Percentiles rank a stretch among this genome's conserved stretches.
Conservation (phyloP, 1,284 basidiomycete species). For the Kwoniella shivajii region DNA sequence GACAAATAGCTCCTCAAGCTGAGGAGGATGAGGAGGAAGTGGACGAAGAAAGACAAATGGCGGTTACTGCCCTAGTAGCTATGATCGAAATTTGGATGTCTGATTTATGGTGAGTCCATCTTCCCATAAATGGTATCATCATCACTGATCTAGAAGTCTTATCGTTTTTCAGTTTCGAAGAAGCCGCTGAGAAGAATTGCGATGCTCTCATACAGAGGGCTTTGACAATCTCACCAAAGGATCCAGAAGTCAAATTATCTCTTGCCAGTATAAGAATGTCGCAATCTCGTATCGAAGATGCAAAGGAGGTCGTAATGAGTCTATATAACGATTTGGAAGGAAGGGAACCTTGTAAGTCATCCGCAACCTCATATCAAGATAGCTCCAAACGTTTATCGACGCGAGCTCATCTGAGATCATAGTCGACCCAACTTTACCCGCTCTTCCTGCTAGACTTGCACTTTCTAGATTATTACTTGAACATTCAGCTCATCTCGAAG, state of each 20-base stretch:
- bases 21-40: conserved; percentile 65
- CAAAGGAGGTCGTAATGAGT: conserved; percentile 68
- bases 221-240: conserved; percentile 71
- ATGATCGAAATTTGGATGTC: conserved; percentile 98
- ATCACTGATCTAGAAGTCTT: background rate
- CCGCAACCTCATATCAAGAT: background rate
- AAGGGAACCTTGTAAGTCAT: conserved; percentile 64
- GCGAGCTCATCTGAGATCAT: background rate
- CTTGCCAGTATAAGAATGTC: conserved; percentile 88
- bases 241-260: conserved; percentile 76
- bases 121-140: background rate
- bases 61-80: conserved; percentile 79
- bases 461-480: conserved; percentile 85
- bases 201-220: conserved; percentile 73
- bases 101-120: conserved; percentile 76
- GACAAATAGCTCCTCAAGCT: conserved; percentile 41
- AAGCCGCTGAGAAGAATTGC: conserved; percentile 63
- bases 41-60: conserved; percentile 68
- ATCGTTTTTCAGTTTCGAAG: conserved; percentile 65
- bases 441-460: conserved; percentile 70
- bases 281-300: conserved; percentile 79
- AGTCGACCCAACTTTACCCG: conserved; percentile 73
- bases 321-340: conserved; percentile 76
- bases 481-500: conserved; percentile 67
- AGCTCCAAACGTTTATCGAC: too few relatives aligned